Evolutionary conservation across 306 rosid species (phyloP).

Genomic region (Morella rubra): DNA sequence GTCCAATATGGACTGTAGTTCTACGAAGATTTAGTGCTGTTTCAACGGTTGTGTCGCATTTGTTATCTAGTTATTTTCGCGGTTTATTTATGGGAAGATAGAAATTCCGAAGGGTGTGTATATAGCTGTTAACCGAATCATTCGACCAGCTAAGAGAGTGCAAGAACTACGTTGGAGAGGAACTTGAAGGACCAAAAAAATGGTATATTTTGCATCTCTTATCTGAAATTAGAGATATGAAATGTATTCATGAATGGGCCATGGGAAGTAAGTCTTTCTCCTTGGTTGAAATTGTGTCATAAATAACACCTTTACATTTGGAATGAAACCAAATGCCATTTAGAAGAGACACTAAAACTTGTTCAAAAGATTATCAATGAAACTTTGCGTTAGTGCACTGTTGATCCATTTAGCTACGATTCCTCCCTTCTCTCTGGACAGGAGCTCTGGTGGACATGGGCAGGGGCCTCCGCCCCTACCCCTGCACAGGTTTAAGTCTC

Average conservation of each 20-base stretch:
- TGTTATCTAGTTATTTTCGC: slow-evolving; percentile 14
- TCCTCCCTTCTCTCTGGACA: too few relatives aligned
- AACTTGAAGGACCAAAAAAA: slow-evolving; percentile 31
- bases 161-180: background rate
- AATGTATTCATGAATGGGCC: slow-evolving; percentile 14
- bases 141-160: background rate
- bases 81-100: slow-evolving; percentile 11
- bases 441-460: too few relatives aligned
- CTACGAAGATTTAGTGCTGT: background rate
- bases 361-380: background rate
- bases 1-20: background rate
- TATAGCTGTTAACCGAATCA: background rate
- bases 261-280: background rate
- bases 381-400: background rate
- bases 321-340: background rate
- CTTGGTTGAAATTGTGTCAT: background rate
- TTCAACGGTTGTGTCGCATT: background rate
- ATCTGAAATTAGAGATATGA: slow-evolving; percentile 15
- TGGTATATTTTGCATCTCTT: slow-evolving; percentile 48
- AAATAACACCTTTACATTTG: background rate
- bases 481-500: too few relatives aligned
- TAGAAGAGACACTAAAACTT: background rate
- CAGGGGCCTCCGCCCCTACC: too few relatives aligned
- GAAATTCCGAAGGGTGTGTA: background rate
- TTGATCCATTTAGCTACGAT: too few relatives aligned